Evolutionary conservation across 1,284 basidiomycete species (phyloP), one percentile per base, ranked within the genome.

Genomic region (Phellopilus nigrolimitatus): DNA sequence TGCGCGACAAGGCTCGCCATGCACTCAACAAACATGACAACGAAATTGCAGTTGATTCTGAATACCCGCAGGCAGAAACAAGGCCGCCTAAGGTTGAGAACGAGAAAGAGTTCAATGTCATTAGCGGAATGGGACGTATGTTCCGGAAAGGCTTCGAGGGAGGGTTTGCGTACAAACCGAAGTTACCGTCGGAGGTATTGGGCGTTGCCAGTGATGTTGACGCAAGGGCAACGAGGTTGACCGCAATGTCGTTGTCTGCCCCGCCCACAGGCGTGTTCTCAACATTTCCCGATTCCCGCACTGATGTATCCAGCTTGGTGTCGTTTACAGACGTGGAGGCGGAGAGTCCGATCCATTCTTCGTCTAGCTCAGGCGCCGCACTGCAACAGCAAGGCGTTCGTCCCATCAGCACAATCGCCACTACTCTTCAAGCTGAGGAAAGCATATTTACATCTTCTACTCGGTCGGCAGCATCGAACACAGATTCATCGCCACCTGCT

Each of bases 1-100:
- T 52, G 22, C 51, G 43, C 9, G 37, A 52, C n/a, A 46, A 46
- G 38, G 51, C 51, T 28, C 27, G 27, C n/a, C 39, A 34, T 7
- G 39, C 33, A 8, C 38, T 49, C 2, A 28, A 6, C 4, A 28
- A 13, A 15, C 36, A 30, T 9, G 36, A 15, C 7, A 27, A 47
- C 22, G 46, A 12, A 13, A 33, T 48, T 5, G n/a, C 22, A 28
- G 21, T 3, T 4, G 6, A 8, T 37, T 37, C n/a, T 39, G 25
- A 25, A 17, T 27, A n/a, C 17, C 25, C 17, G 25, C 8, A 17
- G 13, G 13, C 30, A n/a, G 1, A 19, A 19, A 44, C 7, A 17
- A 27, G 15, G 3, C 46, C 36, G 10, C 31, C 21, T 30, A 15
- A 12, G 25, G 27, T 4, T 4, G 46, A 38, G n/a, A 19, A 22